phyloP scores from a whole-genome alignment of 306 rosid genomes.

The Pterocarpus santalinus region DNA sequence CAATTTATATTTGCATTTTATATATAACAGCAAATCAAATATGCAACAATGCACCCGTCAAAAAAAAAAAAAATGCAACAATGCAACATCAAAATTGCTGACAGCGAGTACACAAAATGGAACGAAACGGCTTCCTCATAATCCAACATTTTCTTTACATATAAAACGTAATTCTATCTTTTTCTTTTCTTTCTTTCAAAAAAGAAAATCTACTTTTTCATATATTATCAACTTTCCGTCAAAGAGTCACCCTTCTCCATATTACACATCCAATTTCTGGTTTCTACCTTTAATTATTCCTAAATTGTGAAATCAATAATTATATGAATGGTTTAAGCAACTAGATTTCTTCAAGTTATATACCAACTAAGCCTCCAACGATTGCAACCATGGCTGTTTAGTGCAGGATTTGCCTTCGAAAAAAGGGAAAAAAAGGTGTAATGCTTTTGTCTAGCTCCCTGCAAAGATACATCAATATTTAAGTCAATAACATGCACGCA shows the following conservation, averaged over 20 bases:
- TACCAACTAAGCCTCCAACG: not conserved
- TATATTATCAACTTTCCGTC: constrained; percentile 29
- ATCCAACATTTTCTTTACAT: constrained; percentile 18
- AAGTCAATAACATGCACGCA: constrained; percentile 23
- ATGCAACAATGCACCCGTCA: not conserved
- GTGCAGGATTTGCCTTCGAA: constrained; percentile 25
- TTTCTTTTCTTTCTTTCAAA: not conserved
- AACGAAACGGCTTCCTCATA: not conserved
- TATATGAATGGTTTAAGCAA: constrained; percentile 31
- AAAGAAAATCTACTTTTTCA: constrained; percentile 9
- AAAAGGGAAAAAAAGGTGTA: not conserved
- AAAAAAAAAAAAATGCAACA: no score
- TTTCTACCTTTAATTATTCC: constrained; percentile 31
- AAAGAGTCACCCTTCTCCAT: constrained; percentile 4
- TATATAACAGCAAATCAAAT: not conserved
- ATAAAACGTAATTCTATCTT: not conserved
- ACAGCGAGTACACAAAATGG: not conserved
- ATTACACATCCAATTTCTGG: constrained; percentile 38
- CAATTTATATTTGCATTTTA: not conserved
- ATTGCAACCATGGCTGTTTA: constrained; percentile 26
- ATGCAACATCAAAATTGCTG: not conserved
- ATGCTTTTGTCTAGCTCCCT: constrained; percentile 37
- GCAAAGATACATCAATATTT: constrained; percentile 22
- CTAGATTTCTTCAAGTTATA: not conserved
- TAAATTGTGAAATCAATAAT: constrained; percentile 35